These are phyloP conservation scores for Calonectria hawksworthii DNA, from an alignment of 2,329 filamentous ascomycete genomes.

Conservation along the genomic window DNA sequence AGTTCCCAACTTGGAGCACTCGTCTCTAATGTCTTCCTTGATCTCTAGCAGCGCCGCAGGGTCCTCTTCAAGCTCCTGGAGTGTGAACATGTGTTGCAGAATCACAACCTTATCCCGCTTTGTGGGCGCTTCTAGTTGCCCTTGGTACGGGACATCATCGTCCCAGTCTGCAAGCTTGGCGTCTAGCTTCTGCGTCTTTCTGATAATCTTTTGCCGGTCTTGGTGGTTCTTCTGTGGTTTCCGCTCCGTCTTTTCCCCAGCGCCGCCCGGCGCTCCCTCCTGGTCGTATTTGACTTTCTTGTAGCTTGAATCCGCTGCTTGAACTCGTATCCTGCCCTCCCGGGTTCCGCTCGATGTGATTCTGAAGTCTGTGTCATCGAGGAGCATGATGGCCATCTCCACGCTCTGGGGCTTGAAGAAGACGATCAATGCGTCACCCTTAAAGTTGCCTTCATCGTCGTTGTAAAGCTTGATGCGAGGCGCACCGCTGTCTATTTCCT, in stretches of 20 bases:
- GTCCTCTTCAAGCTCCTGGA: conserved; percentile 87
- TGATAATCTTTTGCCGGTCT: conserved; percentile 91
- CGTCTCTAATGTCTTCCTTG: conserved; percentile 93
- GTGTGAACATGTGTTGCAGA: conserved; percentile 93
- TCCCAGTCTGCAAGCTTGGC: conserved; percentile 96
- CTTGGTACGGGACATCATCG: conserved; percentile 80
- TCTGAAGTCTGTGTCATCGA: conserved; percentile 87
- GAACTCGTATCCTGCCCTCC: conserved; percentile 81
- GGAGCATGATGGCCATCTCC: conserved; percentile 82
- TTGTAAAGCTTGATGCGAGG: conserved; percentile 95
- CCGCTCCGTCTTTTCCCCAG: conserved; percentile 46
- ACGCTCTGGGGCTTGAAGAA: conserved; percentile 98
- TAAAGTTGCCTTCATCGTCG: conserved; percentile 86
- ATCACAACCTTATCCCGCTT: conserved; percentile 87
- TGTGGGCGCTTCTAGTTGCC: conserved; percentile 56
- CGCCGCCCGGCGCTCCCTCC: conserved; percentile 42
- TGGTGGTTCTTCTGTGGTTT: conserved; percentile 68
- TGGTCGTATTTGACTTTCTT: conserved; percentile 84
- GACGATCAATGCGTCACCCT: conserved; percentile 92
- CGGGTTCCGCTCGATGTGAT: conserved; percentile 66
- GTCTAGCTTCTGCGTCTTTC: conserved; percentile 90
- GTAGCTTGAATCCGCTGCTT: conserved; percentile 89
- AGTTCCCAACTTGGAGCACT: conserved; percentile 86
- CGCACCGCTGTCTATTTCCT: conserved; percentile 90
- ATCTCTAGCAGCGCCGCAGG: conserved; percentile 88